Percentiles rank a stretch among this genome's conserved stretches.
These are phyloP conservation scores for Senna siamea DNA, from an alignment of 306 rosid species.

Conservation along the genomic window DNA sequence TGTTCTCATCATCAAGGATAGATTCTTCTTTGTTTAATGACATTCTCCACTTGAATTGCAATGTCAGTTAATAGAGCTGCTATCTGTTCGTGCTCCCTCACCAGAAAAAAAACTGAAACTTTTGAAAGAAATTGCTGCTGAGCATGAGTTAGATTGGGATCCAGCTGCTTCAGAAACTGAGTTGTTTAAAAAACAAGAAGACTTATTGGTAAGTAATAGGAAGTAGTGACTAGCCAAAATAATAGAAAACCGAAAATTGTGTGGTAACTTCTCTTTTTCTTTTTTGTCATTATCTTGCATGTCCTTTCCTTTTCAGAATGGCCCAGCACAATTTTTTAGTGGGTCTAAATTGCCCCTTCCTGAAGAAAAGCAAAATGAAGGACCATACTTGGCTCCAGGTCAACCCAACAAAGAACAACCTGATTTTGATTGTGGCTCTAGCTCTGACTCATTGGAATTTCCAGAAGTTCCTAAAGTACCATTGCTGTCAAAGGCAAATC, in stretches of 20 bases:
- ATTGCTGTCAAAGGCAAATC: constrained; percentile 45
- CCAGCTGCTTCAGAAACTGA: constrained; percentile 88
- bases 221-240: constrained; percentile 13
- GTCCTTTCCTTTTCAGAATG: constrained; percentile 64
- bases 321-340: constrained; percentile 61
- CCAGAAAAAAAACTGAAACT: constrained; percentile 86
- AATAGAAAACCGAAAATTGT: background rate
- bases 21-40: no score
- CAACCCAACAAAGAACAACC: constrained; percentile 49
- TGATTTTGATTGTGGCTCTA: constrained; percentile 62
- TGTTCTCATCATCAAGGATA: background rate
- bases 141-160: constrained; percentile 92
- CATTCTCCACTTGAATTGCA: no score
- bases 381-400: constrained; percentile 36
- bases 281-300: constrained; percentile 8
- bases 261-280: constrained; percentile 30
- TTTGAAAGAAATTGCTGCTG: constrained; percentile 92
- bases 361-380: constrained; percentile 69
- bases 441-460: constrained; percentile 62
- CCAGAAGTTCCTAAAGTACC: constrained; percentile 87
- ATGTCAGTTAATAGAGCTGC: constrained; percentile 81
- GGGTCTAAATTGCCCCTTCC: constrained; percentile 73
- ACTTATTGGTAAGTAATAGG: constrained; percentile 67
- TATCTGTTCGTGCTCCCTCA: constrained; percentile 89
- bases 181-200: constrained; percentile 76